Percentiles rank a stretch among this genome's conserved stretches.
phyloP scores from a whole-genome alignment of 257 asterid genomes.

The Nicotiana attenuata region DNA sequence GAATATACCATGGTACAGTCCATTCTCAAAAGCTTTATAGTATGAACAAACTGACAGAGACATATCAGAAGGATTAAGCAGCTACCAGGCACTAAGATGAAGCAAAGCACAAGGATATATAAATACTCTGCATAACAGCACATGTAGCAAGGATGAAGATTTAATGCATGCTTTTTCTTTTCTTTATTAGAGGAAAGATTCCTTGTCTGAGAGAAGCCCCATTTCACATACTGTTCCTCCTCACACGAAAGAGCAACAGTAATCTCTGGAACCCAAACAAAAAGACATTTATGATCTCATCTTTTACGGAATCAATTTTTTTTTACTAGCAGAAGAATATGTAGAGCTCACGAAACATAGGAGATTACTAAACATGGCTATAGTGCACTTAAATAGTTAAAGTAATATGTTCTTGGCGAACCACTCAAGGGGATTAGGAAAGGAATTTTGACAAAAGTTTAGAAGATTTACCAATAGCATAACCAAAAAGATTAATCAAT shows the following conservation, averaged over 20 bases:
- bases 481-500: constrained; percentile 77
- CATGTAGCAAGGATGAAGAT: background rate
- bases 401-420: background rate
- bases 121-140: background rate
- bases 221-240: background rate
- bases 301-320: background rate
- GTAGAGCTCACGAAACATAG: background rate
- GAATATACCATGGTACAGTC: background rate
- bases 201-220: background rate
- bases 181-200: background rate
- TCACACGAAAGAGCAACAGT: background rate
- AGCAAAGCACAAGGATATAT: background rate
- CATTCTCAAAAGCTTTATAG: background rate
- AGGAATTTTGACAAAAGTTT: background rate
- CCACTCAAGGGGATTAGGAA: background rate
- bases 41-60: background rate
- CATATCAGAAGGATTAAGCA: background rate
- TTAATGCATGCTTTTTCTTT: background rate
- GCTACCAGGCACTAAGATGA: background rate
- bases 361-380: background rate
- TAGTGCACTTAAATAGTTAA: background rate
- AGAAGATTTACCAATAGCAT: constrained; percentile 67
- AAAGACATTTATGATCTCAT: background rate
- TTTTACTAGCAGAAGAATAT: background rate
- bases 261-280: background rate